phyloP scores from a whole-genome alignment of 805 yeast genomes.

The Starmerella stellata region DNA sequence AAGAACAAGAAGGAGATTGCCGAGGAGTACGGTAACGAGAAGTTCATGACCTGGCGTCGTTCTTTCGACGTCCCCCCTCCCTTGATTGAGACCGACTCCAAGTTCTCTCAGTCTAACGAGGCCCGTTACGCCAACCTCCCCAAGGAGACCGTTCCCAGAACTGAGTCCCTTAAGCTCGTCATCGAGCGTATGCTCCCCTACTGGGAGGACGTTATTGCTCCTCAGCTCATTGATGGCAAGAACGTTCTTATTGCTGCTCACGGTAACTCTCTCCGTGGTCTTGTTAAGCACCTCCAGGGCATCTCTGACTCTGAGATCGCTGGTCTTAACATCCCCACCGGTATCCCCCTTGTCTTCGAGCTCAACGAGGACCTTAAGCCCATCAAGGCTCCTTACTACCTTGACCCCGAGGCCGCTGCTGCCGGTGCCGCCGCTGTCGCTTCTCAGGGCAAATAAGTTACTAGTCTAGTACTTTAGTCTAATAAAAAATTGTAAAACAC shows the following conservation, averaged over 20 bases:
- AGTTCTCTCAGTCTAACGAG: slow-evolving; percentile 74
- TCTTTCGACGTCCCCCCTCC: slow-evolving; percentile 96
- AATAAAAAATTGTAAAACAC: too few species aligned
- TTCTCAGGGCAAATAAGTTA: slow-evolving; percentile 57
- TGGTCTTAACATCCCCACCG: slow-evolving; percentile 91
- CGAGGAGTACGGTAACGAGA: slow-evolving; percentile 71
- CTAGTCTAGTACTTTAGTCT: neutral
- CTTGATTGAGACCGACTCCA: slow-evolving; percentile 51
- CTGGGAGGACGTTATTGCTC: slow-evolving; percentile 86
- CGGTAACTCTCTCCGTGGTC: slow-evolving; percentile 95
- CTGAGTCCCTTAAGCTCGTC: slow-evolving; percentile 87
- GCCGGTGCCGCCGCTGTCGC: slow-evolving; percentile 99
- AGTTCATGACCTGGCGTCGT: slow-evolving; percentile 95
- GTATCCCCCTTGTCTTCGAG: slow-evolving; percentile 94
- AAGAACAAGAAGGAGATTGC: slow-evolving; percentile 91
- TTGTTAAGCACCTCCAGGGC: slow-evolving; percentile 86
- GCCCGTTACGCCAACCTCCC: slow-evolving; percentile 70
- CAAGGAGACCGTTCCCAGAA: slow-evolving; percentile 73
- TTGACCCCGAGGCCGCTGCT: slow-evolving; percentile 98
- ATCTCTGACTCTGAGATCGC: slow-evolving; percentile 87
- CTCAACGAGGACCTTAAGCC: slow-evolving; percentile 75
- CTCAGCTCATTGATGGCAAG: slow-evolving; percentile 68
- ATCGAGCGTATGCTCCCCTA: slow-evolving; percentile 92
- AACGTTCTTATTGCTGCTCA: slow-evolving; percentile 89
- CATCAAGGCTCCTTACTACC: slow-evolving; percentile 82